Conservation (phyloP, 768 basidiomycete genomes). For the Psilocybe cyanescens region DNA sequence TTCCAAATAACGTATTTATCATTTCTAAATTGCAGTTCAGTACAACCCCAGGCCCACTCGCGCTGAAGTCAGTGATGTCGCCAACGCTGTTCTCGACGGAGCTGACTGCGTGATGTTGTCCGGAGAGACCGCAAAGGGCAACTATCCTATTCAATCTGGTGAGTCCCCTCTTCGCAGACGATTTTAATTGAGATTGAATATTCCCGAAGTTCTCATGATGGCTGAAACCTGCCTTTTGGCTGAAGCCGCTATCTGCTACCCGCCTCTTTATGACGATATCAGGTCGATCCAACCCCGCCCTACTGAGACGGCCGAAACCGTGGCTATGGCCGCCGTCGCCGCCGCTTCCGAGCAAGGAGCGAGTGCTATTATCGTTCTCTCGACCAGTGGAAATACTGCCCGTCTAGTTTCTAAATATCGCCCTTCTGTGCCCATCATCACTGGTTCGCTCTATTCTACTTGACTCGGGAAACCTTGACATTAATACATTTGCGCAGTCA, state of each 20-base stretch:
- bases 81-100: constrained; percentile 98
- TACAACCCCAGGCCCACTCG: constrained; percentile 99
- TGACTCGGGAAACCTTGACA: neutral
- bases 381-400: constrained; percentile 96
- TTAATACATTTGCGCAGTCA: constrained; percentile 56
- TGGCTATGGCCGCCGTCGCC: constrained; percentile 94
- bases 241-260: constrained; percentile 94
- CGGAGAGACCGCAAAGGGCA: constrained; percentile 98
- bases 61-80: constrained; percentile 98
- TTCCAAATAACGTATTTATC: neutral
- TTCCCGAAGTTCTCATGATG: constrained; percentile 89
- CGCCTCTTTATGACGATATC: constrained; percentile 91
- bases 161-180: constrained; percentile 28
- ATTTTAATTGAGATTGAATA: constrained; percentile 1
- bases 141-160: constrained; percentile 96
- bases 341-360: constrained; percentile 96
- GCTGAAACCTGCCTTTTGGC: constrained; percentile 98
- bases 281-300: constrained; percentile 80
- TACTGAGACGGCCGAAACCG: constrained; percentile 93
- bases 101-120: constrained; percentile 99
- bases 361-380: constrained; percentile 93
- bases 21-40: constrained; percentile 38
- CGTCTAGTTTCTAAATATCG: constrained; percentile 97
- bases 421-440: constrained; percentile 92
- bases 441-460: constrained; percentile 55